Conservation (phyloP, 495 filamentous ascomycete species). For the Venustampulla echinocandica region DNA sequence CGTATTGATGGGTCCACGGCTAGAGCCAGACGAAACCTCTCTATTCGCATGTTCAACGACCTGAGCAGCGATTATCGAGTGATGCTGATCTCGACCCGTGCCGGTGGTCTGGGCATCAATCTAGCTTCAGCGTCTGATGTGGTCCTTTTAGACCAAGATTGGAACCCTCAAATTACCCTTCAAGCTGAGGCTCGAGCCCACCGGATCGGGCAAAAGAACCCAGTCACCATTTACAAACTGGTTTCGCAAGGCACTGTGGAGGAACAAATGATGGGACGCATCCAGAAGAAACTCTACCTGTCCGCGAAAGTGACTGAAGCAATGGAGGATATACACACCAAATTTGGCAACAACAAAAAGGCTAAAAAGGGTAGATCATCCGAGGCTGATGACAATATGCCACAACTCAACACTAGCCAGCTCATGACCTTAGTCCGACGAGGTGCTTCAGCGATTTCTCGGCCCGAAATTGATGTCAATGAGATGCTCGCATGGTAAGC, state of each 20-base stretch:
- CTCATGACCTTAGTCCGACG: slow-evolving; percentile 50
- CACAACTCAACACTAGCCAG: slow-evolving; percentile 40
- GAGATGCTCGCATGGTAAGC: slow-evolving; percentile 49
- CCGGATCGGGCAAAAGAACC: slow-evolving; percentile 81
- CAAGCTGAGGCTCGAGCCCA: slow-evolving; percentile 97
- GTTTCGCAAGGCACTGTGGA: slow-evolving; percentile 82
- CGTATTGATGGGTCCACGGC: slow-evolving; percentile 51
- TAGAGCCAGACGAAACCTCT: slow-evolving; percentile 46
- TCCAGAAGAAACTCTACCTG: slow-evolving; percentile 60
- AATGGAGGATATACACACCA: slow-evolving; percentile 44
- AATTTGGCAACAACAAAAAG: slow-evolving; percentile 26
- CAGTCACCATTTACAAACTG: slow-evolving; percentile 77
- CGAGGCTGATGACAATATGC: slow-evolving; percentile 37
- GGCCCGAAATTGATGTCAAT: slow-evolving; percentile 43
- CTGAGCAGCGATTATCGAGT: slow-evolving; percentile 38
- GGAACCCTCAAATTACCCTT: slow-evolving; percentile 63
- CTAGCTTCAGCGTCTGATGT: slow-evolving; percentile 51
- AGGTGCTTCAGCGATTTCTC: slow-evolving; percentile 45
- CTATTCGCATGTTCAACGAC: slow-evolving; percentile 50
- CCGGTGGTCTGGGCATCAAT: slow-evolving; percentile 58
- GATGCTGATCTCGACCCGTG: slow-evolving; percentile 56
- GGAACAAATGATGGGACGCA: slow-evolving; percentile 70
- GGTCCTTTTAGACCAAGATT: slow-evolving; percentile 57
- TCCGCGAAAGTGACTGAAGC: slow-evolving; percentile 53
- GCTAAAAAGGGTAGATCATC: slow-evolving; percentile 8